A percentile compares a stretch with the other conserved stretches of the same genome.
These are phyloP conservation scores for Capronia americana DNA, from an alignment of 2,329 filamentous ascomycete species.

Conservation along the genomic window DNA sequence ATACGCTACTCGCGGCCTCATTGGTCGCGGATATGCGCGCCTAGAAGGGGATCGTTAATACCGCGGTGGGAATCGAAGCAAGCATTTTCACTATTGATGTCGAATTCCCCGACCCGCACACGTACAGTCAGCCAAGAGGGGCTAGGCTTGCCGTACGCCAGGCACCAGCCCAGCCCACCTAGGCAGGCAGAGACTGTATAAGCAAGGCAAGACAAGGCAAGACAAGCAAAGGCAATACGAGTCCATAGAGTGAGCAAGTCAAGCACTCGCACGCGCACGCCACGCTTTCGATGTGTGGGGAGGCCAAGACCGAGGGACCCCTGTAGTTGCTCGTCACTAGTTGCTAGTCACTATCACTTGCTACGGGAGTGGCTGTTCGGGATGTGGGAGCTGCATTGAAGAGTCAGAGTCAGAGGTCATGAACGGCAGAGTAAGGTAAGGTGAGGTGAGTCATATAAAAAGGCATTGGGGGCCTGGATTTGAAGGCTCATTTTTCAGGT, in stretches of 20 bases:
- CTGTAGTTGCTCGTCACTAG: neutral
- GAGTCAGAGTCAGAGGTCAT: neutral
- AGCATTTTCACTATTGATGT: neutral
- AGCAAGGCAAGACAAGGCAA: neutral
- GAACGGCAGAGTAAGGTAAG: neutral
- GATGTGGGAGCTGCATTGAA: neutral
- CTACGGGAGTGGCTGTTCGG: neutral
- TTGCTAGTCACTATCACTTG: neutral
- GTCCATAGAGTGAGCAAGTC: too few relatives aligned
- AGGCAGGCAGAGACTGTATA: neutral
- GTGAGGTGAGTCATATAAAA: neutral
- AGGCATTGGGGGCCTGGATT: neutral
- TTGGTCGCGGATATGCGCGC: neutral
- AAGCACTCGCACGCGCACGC: too few relatives aligned
- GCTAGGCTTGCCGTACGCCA: neutral
- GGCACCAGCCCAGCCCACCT: too few relatives aligned
- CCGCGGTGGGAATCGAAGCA: neutral
- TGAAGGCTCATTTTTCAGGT: neutral
- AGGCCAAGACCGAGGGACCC: neutral
- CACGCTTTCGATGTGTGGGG: neutral
- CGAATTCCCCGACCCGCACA: too few relatives aligned
- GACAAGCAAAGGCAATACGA: too few relatives aligned
- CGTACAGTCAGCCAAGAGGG: neutral
- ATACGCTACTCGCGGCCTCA: neutral
- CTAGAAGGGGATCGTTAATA: neutral